Percentiles rank a stretch among this genome's conserved stretches.
These are phyloP conservation scores for Serendipita sp. DNA, from an alignment of 768 basidiomycete genomes.

Conservation along the genomic window DNA sequence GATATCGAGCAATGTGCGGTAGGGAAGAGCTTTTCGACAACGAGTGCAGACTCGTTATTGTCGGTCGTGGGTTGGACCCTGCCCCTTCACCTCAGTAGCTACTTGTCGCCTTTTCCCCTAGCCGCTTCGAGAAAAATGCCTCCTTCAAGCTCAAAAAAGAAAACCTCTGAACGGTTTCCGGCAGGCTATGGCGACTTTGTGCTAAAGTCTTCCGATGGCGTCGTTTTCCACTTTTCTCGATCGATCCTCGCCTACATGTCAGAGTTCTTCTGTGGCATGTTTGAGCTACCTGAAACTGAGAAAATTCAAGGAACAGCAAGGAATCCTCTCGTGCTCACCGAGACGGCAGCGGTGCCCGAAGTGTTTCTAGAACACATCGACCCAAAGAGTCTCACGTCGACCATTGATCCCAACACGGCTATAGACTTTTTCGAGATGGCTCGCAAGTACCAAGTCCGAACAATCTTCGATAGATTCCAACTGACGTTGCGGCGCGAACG, in stretches of 20 bases:
- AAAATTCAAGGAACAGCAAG: not conserved
- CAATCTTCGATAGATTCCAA: not conserved
- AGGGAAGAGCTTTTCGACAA: no score
- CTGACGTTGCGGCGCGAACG: not conserved
- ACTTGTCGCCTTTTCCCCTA: no score
- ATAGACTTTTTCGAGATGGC: not conserved
- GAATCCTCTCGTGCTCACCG: not conserved
- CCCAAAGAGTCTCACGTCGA: not conserved
- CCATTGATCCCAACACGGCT: not conserved
- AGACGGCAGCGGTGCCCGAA: not conserved
- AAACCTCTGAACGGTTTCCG: not conserved
- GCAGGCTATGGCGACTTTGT: not conserved
- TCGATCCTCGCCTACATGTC: not conserved
- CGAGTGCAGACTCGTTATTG: no score
- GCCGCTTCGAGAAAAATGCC: no score
- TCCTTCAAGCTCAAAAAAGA: no score
- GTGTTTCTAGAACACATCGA: not conserved
- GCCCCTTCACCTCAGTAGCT: no score
- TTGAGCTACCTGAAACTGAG: not conserved
- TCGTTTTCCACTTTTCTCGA: not conserved
- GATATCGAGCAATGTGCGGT: no score
- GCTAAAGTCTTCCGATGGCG: not conserved
- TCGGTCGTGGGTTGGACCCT: no score
- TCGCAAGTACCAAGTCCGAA: not conserved
- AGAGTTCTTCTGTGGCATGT: not conserved